A percentile compares a stretch with the other conserved stretches of the same genome.
phyloP scores from a whole-genome alignment of 495 filamentous ascomycete species.

The Parathielavia appendiculata region DNA sequence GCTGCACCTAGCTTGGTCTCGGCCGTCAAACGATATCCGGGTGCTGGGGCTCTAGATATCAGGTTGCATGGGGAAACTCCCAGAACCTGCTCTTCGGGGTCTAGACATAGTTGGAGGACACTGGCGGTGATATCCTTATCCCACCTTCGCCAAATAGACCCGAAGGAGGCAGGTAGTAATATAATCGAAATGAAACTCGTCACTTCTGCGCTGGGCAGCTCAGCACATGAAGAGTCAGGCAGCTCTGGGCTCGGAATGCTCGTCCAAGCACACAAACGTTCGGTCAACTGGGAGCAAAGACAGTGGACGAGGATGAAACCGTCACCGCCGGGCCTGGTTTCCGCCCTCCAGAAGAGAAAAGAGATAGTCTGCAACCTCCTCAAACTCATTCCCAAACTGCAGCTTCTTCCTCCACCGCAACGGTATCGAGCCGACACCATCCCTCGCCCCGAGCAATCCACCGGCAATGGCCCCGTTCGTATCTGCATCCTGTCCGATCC shows the following conservation, averaged over 20 bases:
- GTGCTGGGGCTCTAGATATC: not conserved
- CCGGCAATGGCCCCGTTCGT: slow-evolving; percentile 35
- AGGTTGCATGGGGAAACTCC: no score
- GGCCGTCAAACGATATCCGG: not conserved
- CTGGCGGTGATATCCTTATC: no score
- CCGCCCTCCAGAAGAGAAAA: not conserved
- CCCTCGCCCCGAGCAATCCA: slow-evolving; percentile 30
- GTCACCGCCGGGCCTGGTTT: no score
- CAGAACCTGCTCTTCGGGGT: not conserved
- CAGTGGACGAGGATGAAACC: not conserved
- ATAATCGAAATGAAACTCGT: no score
- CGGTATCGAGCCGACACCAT: slow-evolving; percentile 28
- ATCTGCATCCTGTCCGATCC: slow-evolving; percentile 31
- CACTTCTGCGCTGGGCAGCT: no score
- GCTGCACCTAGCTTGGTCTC: not conserved
- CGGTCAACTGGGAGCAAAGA: no score
- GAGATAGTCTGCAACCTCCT: slow-evolving; percentile 18
- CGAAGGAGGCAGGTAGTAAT: no score
- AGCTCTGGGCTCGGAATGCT: no score
- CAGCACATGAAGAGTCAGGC: no score
- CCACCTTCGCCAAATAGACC: no score
- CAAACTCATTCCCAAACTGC: slow-evolving; percentile 33
- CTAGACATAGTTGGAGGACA: no score
- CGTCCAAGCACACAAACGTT: no score
- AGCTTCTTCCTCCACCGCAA: slow-evolving; percentile 26